Evolutionary conservation across 1,284 basidiomycete genomes (phyloP).

Genomic region (Ganoderma lingzhi): DNA sequence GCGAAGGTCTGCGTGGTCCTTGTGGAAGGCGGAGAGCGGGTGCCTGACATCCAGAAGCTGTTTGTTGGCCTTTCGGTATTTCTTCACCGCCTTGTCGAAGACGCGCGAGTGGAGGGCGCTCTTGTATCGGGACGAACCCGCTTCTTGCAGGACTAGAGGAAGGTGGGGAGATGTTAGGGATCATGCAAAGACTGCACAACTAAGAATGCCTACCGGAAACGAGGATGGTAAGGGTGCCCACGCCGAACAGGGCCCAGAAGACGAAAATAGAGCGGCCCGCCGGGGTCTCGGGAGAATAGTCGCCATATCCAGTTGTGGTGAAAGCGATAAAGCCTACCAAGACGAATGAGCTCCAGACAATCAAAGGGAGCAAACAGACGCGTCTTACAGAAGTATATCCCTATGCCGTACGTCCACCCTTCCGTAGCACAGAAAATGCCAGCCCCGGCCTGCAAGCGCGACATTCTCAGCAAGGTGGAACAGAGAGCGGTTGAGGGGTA

Average conservation of each 20-base stretch:
- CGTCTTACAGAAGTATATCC: constrained; percentile 77
- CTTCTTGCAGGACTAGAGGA: constrained; percentile 68
- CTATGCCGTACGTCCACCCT: constrained; percentile 56
- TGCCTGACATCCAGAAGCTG: constrained; percentile 30
- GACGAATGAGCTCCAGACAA: constrained; percentile 10
- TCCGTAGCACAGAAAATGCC: constrained; percentile 64
- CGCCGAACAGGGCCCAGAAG: constrained; percentile 82
- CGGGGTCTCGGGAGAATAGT: constrained; percentile 65
- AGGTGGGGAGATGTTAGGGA: not conserved
- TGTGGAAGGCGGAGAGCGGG: constrained; percentile 7
- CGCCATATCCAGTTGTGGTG: constrained; percentile 78
- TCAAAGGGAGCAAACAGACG: constrained; percentile 16
- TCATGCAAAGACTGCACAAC: constrained; percentile 7
- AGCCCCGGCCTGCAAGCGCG: constrained; percentile 53
- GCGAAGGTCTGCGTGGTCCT: not conserved
- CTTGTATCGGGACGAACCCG: constrained; percentile 63
- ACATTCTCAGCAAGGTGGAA: constrained; percentile 1
- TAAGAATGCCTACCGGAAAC: constrained; percentile 62
- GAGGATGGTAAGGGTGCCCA: constrained; percentile 78
- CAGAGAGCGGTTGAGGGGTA: constrained; percentile 3
- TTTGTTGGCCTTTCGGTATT: constrained; percentile 44
- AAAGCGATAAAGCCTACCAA: constrained; percentile 59
- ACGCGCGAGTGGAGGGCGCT: constrained; percentile 53
- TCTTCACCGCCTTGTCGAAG: constrained; percentile 57
- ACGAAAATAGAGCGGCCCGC: constrained; percentile 83